Evolutionary conservation across 495 filamentous ascomycete genomes (phyloP), one percentile per base, ranked within the genome.

Genomic region (Aspergillus avenaceus): DNA sequence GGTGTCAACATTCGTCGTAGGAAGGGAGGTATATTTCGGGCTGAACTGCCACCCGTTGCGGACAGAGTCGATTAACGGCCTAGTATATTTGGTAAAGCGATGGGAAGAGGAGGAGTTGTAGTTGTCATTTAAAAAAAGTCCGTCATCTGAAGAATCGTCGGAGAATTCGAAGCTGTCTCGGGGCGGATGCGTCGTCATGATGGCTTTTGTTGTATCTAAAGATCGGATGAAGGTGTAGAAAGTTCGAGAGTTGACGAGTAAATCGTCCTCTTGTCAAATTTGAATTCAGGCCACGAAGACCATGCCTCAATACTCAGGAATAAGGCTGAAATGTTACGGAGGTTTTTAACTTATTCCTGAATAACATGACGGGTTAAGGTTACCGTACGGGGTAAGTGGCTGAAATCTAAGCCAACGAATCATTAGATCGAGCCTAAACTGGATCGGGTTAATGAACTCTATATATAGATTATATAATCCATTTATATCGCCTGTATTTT

Each of bases 31-130:
- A 45, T 59, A 52, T 54, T 59, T 54, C 27, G 68, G 50, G 42
- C 52, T 49, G 0, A 52, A 45, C 55, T 72, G 66, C 76, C 76
- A 78, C 41, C 68, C 72, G 49, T 79, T 79, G 16, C 65, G 67
- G 13, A 70, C 66, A 21, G 63, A 69, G 43, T 77, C 61, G 49
- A 79, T 68, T 11, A 80, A 59, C 2, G 75, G 74, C 8, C 64
- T 58, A 5, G 63, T 52, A 49, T 55, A 48, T 25, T 53, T 53
- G 11, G 58, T 14, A 18, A 60, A 31, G 8, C 54, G 55, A 4
- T 36, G 43, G 26, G 58, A 28, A 11, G 53, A 29, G 41, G 41
- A 34, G 28, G 53, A 16, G 25, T 13, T 46, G 6, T 27, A 24
- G 21, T 31, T 34, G 6, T 37, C 38, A 19, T 34, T 37, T 31